These are phyloP conservation scores for Herpetospermum pedunculosum DNA, from an alignment of 306 rosid genomes.

Conservation along the genomic window DNA sequence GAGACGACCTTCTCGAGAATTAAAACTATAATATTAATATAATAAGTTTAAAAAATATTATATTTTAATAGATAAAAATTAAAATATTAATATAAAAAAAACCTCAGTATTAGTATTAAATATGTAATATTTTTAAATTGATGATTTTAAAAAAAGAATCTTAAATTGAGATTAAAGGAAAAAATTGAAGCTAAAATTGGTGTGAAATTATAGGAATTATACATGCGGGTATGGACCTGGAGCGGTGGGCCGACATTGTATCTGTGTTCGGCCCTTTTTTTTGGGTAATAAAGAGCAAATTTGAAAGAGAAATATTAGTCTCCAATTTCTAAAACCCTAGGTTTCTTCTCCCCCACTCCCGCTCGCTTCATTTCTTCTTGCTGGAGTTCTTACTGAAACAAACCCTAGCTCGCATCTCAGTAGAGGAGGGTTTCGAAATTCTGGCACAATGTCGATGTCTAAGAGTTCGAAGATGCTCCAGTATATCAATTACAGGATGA, in stretches of 20 bases:
- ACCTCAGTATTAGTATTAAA: too few relatives aligned
- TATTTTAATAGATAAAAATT: too few relatives aligned
- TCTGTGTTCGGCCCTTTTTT: neutral
- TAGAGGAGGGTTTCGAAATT: neutral
- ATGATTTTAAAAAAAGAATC: too few relatives aligned
- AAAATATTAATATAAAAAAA: too few relatives aligned
- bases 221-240: neutral
- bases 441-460: slow-evolving; percentile 81
- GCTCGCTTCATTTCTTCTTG: neutral
- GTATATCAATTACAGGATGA: slow-evolving; percentile 83
- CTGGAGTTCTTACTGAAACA: neutral
- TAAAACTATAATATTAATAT: too few relatives aligned
- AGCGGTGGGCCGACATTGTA: neutral
- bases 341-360: neutral
- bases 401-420: slow-evolving; percentile 3
- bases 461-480: slow-evolving; percentile 99
- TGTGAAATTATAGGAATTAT: neutral
- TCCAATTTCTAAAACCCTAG: slow-evolving; percentile 7
- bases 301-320: neutral
- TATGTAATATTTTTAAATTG: too few relatives aligned
- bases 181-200: too few relatives aligned
- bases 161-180: too few relatives aligned
- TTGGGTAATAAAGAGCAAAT: neutral
- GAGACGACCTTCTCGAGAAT: too few relatives aligned
- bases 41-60: too few relatives aligned